Conservation (phyloP, 2,329 filamentous ascomycete species). For the Ophiostoma quercus region DNA sequence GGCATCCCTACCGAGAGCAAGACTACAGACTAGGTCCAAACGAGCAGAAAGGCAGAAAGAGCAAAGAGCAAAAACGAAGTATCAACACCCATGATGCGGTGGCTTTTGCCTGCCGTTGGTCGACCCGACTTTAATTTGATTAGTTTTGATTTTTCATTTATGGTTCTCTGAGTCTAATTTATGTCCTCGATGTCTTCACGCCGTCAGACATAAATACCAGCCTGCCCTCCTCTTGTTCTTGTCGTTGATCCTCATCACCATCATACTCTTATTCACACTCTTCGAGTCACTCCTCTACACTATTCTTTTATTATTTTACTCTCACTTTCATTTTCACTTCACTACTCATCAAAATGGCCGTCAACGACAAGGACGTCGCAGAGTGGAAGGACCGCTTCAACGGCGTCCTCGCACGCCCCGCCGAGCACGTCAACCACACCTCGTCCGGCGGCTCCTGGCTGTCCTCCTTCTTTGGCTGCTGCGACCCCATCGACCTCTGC, state of each 20-base stretch:
- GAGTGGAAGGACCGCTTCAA: constrained; percentile 44
- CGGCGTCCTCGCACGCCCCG: constrained; percentile 39
- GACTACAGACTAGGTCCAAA: too few relatives aligned
- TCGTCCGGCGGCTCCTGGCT: constrained; percentile 39
- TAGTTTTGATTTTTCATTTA: background rate
- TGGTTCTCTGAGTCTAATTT: background rate
- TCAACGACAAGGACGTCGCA: constrained; percentile 42
- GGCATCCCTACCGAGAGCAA: background rate
- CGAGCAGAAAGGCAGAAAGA: background rate
- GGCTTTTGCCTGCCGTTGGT: background rate
- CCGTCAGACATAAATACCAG: background rate
- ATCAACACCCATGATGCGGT: background rate
- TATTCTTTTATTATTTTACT: background rate
- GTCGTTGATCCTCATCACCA: background rate
- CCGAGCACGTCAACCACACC: constrained; percentile 41
- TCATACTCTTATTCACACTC: background rate
- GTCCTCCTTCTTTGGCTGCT: constrained; percentile 42
- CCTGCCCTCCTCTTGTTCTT: background rate
- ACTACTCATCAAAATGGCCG: constrained; percentile 24
- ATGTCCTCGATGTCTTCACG: background rate
- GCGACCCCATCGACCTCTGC: constrained; percentile 42
- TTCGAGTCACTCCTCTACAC: too few relatives aligned
- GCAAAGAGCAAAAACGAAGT: background rate
- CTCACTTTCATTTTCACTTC: background rate
- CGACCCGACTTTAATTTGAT: background rate